These are phyloP conservation scores for Fremontodendron californicum DNA, from an alignment of 345 rosid genomes.

Conservation along the genomic window DNA sequence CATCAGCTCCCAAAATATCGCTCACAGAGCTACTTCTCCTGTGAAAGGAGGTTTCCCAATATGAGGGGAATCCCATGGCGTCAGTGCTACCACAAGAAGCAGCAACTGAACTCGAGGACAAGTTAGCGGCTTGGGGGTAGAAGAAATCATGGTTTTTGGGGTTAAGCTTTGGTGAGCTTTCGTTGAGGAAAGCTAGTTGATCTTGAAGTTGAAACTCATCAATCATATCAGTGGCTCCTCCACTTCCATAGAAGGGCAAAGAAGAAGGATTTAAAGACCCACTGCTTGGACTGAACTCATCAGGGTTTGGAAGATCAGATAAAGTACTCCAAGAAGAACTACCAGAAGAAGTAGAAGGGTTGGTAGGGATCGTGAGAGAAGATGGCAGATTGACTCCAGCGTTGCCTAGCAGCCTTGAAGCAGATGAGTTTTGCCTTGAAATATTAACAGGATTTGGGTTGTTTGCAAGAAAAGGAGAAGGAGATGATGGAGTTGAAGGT, in stretches of 20 bases:
- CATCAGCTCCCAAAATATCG: constrained; percentile 67
- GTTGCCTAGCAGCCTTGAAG: constrained; percentile 28
- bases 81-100: constrained; percentile 17
- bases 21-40: constrained; percentile 71
- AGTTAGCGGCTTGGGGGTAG: constrained; percentile 32
- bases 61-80: constrained; percentile 34
- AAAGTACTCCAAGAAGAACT: constrained; percentile 37
- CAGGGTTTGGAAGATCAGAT: constrained; percentile 46
- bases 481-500: constrained; percentile 47
- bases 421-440: constrained; percentile 39
- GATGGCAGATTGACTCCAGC: constrained; percentile 31
- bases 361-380: constrained; percentile 31
- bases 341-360: constrained; percentile 22
- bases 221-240: constrained; percentile 42
- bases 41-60: constrained; percentile 54
- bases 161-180: constrained; percentile 33
- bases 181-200: constrained; percentile 62
- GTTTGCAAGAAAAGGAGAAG: constrained; percentile 38
- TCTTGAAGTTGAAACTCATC: constrained; percentile 70
- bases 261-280: constrained; percentile 50
- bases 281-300: constrained; percentile 43
- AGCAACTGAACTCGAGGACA: constrained; percentile 34
- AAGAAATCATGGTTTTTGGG: constrained; percentile 43
- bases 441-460: constrained; percentile 24
- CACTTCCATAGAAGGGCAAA: constrained; percentile 55